Conservation (phyloP, 768 basidiomycete species). For the Roridomyces roridus region DNA sequence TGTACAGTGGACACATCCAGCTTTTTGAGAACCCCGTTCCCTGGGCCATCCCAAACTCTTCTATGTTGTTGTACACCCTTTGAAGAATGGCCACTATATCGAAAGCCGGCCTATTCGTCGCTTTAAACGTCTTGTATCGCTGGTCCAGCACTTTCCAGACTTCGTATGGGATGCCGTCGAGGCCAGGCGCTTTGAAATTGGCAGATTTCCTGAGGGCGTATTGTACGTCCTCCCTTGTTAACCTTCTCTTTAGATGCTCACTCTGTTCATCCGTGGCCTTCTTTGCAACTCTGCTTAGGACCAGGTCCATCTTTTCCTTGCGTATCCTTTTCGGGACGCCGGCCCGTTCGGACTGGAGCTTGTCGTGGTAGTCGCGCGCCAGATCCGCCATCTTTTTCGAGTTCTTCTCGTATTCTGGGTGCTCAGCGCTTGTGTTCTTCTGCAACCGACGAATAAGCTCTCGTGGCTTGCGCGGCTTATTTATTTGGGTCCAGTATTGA, state of each 20-base stretch:
- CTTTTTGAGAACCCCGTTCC: slow-evolving; percentile 25
- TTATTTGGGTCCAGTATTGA: background rate
- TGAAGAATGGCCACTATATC: slow-evolving; percentile 9
- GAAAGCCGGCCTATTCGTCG: slow-evolving; percentile 3
- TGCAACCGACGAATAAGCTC: background rate
- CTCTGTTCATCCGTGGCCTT: background rate
- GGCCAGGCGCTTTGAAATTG: slow-evolving; percentile 6
- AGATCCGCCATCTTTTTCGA: slow-evolving; percentile 1
- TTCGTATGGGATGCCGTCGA: slow-evolving; percentile 29
- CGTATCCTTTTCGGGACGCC: background rate
- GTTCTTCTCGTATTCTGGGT: slow-evolving; percentile 3
- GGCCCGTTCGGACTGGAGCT: background rate
- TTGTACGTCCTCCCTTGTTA: slow-evolving; percentile 5
- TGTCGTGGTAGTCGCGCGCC: slow-evolving; percentile 9
- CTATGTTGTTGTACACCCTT: slow-evolving; percentile 9
- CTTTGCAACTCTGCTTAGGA: background rate
- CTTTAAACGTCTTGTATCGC: background rate
- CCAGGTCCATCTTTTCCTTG: background rate
- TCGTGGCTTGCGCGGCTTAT: background rate
- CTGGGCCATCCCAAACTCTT: background rate
- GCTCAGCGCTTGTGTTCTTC: background rate
- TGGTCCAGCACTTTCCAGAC: slow-evolving; percentile 13
- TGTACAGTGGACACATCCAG: slow-evolving; percentile 35
- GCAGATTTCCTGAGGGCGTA: slow-evolving; percentile 6
- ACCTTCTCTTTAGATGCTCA: background rate